These are phyloP conservation scores for Styphnolobium japonicum DNA, from an alignment of 306 rosid species.

Conservation along the genomic window DNA sequence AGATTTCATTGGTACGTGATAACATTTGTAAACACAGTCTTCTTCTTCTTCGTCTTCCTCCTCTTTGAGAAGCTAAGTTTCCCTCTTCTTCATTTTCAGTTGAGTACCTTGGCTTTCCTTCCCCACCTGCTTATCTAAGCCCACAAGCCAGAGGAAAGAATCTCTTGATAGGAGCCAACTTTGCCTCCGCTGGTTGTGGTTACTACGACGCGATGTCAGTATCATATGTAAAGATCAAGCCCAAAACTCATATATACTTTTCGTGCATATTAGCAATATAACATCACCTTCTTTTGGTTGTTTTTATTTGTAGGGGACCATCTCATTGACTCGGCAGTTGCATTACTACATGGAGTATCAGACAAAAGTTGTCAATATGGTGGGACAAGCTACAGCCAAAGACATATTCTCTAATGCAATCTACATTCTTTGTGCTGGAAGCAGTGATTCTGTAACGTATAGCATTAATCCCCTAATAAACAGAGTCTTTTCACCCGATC, in stretches of 20 bases:
- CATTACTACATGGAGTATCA: slow-evolving; percentile 52
- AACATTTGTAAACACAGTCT: background rate
- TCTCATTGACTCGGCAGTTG: slow-evolving; percentile 53
- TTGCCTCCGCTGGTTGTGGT: slow-evolving; percentile 71
- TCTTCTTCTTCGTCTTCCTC: background rate
- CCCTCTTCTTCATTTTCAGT: slow-evolving; percentile 31
- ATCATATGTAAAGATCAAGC: slow-evolving; percentile 39
- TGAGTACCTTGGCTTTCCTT: slow-evolving; percentile 58
- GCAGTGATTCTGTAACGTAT: slow-evolving; percentile 64
- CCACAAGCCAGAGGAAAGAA: slow-evolving; percentile 50
- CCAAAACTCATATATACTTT: background rate
- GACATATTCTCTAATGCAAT: slow-evolving; percentile 50
- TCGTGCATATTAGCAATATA: background rate
- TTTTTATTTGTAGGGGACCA: slow-evolving; percentile 31
- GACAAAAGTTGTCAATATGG: slow-evolving; percentile 41
- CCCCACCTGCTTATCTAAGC: slow-evolving; percentile 65
- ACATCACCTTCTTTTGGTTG: background rate
- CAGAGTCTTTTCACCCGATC: slow-evolving; percentile 36
- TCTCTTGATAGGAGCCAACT: slow-evolving; percentile 58
- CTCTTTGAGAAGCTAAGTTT: background rate
- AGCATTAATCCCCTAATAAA: slow-evolving; percentile 41
- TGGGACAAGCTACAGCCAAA: slow-evolving; percentile 47
- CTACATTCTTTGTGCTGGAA: slow-evolving; percentile 58
- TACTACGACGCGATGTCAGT: slow-evolving; percentile 42
- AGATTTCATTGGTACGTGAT: slow-evolving; percentile 52